Evolutionary conservation across 192 early-diverging fungal genomes (phyloP), one percentile per base, ranked within the genome.

Genomic region (Umbelopsis sp.): DNA sequence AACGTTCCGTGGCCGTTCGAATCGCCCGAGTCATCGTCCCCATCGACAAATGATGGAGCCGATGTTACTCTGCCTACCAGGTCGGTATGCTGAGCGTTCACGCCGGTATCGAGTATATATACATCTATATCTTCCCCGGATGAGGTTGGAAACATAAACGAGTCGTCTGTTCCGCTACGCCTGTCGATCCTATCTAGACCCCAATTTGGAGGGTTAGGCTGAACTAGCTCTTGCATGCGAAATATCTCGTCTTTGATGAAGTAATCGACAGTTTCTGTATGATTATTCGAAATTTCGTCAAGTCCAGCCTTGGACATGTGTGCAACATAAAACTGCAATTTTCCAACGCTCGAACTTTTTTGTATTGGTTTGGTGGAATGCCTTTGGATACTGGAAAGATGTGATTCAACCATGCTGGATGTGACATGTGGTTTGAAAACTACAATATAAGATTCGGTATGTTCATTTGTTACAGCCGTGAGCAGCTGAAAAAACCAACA

Each of bases 51-150:
- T 4, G 75, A 81, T 20, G 58, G 72, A 0, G 82, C 71, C 15
- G 70, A 76, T 21, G 21, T 20, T 16, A 82, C 85, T 25, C 84
- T 74, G 11, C 79, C 72, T 1, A 46, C 80, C 52, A 86, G 84
- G 35, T 86, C 85, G 0, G 10, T 20, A 46, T 86, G 85, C 6
- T 75, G 74, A 22, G 49, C 66, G 73, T 71, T 74, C 5, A 86
- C 74, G 11, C 85, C 85, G 16, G 90, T 87, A 72, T 91, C 90
- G 45, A 91, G 80, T 5, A 91, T 72, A 69, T 90, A 91, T 33
- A 85, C 80, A 27, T 81, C 79, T 9, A 91, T 85, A 9, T 77
- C 85, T 46, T 58, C 22, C 20, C 69, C 69, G 25, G 53, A 44
- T 8, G 55, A 27, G 3, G 67, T 61, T 9, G 67, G 47, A 58